Conservation (phyloP, 371 early-diverging fungal species). For the Mucor velutinosus region DNA sequence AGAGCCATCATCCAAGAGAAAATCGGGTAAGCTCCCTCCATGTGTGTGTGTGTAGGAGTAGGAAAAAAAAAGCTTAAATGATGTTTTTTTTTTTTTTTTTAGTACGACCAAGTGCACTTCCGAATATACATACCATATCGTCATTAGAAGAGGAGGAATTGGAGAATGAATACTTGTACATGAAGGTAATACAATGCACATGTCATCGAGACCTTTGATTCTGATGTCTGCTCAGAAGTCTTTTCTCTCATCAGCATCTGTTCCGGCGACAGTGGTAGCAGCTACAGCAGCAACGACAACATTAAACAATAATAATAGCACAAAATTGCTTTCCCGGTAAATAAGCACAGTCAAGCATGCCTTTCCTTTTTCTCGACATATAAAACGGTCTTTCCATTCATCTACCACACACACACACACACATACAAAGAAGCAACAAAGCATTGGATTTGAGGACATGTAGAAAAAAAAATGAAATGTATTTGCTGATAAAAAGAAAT, state of each 20-base stretch:
- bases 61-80: background rate
- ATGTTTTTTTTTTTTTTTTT: background rate
- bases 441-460: no score
- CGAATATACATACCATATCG: constrained; percentile 20
- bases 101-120: constrained; percentile 24
- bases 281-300: background rate
- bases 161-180: constrained; percentile 19
- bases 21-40: constrained; percentile 8
- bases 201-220: background rate
- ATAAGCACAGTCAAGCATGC: background rate
- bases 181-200: constrained; percentile 14
- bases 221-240: background rate
- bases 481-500: background rate
- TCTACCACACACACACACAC: no score
- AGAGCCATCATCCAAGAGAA: constrained; percentile 17
- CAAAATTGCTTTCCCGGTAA: constrained; percentile 1
- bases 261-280: background rate
- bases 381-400: background rate
- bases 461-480: background rate
- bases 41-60: background rate
- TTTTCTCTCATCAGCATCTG: background rate
- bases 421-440: no score
- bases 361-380: background rate
- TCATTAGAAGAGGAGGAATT: constrained; percentile 26
- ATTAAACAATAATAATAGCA: background rate